phyloP scores from a whole-genome alignment of 352 stramenopile genomes.

The Globisporangium polare region DNA sequence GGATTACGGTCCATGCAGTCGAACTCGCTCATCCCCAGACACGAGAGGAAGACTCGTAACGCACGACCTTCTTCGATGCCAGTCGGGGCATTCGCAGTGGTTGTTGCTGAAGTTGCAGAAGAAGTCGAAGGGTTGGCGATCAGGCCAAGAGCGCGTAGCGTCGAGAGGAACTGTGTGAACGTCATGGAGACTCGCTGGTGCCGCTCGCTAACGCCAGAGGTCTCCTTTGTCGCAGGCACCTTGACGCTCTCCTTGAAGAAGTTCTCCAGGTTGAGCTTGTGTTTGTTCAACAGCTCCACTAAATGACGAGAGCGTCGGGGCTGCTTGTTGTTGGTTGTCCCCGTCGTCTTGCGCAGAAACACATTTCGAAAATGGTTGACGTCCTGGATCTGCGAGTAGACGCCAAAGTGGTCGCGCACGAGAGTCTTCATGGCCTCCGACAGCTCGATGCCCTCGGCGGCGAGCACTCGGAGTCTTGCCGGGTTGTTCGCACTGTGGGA shows the following conservation, averaged over 20 bases:
- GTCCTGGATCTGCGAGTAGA: constrained; percentile 64
- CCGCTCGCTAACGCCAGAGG: not conserved
- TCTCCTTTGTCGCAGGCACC: constrained; percentile 12
- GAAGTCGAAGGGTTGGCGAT: constrained; percentile 11
- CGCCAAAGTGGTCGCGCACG: constrained; percentile 44
- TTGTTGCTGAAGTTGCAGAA: not conserved
- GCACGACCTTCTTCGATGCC: constrained; percentile 46
- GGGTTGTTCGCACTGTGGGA: constrained; percentile 38
- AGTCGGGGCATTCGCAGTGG: not conserved
- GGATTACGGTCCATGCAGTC: constrained; percentile 13
- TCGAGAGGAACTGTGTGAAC: constrained; percentile 30
- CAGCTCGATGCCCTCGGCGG: constrained; percentile 55
- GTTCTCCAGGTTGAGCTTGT: constrained; percentile 27
- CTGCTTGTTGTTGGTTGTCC: not conserved
- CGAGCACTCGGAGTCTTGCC: constrained; percentile 28
- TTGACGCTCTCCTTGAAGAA: constrained; percentile 42
- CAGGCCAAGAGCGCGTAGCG: constrained; percentile 27
- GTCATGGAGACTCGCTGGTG: constrained; percentile 8
- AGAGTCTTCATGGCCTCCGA: constrained; percentile 48
- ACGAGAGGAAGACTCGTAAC: constrained; percentile 58
- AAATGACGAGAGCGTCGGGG: constrained; percentile 14
- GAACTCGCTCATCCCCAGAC: constrained; percentile 29
- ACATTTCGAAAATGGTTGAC: constrained; percentile 53
- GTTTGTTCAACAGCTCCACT: constrained; percentile 24
- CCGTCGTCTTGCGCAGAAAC: constrained; percentile 32